Evolutionary conservation across 2,329 filamentous ascomycete genomes (phyloP).

Genomic region (Pleoardoris graminearum): DNA sequence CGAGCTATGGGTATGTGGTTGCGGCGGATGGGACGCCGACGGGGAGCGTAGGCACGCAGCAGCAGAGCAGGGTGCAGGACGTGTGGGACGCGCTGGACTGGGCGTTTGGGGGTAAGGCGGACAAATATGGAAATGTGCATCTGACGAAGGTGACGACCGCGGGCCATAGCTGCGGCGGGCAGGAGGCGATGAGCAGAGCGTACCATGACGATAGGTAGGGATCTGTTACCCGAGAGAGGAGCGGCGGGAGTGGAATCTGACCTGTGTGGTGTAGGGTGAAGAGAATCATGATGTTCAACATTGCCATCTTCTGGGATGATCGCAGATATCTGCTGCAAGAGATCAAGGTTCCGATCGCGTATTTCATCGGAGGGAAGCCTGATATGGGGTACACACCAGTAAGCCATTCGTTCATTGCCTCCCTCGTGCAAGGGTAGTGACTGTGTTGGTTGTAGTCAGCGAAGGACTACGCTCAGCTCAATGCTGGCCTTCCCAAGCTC

Average conservation of each 20-base stretch:
- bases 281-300: conserved; percentile 25
- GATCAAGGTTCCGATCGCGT: conserved; percentile 25
- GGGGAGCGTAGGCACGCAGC: conserved; percentile 2
- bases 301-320: conserved; percentile 26
- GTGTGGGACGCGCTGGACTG: conserved; percentile 26
- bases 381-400: conserved; percentile 25
- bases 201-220: conserved; percentile 20
- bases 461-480: conserved; percentile 22
- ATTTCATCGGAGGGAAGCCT: conserved; percentile 22
- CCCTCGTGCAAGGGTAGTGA: too few relatives aligned
- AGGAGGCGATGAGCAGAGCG: conserved; percentile 22
- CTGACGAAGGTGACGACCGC: conserved; percentile 22
- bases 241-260: neutral
- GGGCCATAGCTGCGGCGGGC: conserved; percentile 24
- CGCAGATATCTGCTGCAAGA: conserved; percentile 21
- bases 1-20: conserved; percentile 24
- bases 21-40: conserved; percentile 23
- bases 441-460: conserved; percentile 11
- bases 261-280: conserved; percentile 13
- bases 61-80: conserved; percentile 26
- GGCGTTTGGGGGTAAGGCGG: conserved; percentile 17
- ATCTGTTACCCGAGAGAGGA: neutral
- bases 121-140: conserved; percentile 27
- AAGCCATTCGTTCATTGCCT: too few relatives aligned
- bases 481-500: conserved; percentile 21